These are phyloP conservation scores for Lathyrus tuberosus DNA, from an alignment of 306 rosid species.

Conservation along the genomic window DNA sequence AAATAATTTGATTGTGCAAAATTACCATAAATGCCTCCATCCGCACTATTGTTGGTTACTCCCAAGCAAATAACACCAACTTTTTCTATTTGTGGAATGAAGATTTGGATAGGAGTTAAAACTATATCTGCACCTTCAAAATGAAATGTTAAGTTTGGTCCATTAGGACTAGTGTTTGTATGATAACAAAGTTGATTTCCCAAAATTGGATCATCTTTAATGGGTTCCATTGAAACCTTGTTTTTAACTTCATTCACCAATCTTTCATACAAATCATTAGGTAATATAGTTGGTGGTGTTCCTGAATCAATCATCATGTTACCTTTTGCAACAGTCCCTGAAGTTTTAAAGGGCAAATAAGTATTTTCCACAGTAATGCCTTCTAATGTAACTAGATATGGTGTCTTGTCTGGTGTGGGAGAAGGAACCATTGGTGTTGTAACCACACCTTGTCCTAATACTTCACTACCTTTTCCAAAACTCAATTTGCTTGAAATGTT, in stretches of 20 bases:
- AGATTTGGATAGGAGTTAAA: conserved; percentile 27
- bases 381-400: conserved; percentile 41
- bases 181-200: conserved; percentile 51
- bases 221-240: conserved; percentile 31
- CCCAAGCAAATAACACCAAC: conserved; percentile 40
- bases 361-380: conserved; percentile 49
- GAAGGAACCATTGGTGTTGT: conserved; percentile 27
- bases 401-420: conserved; percentile 18
- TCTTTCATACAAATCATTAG: conserved; percentile 41
- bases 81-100: conserved; percentile 42
- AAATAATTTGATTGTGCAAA: conserved; percentile 52
- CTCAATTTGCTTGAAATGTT: conserved; percentile 27
- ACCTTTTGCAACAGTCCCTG: conserved; percentile 23
- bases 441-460: conserved; percentile 44
- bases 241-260: conserved; percentile 38
- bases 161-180: conserved; percentile 27
- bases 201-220: conserved; percentile 34
- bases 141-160: background rate
- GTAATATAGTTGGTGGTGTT: conserved; percentile 30
- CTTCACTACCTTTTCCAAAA: conserved; percentile 51
- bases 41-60: background rate
- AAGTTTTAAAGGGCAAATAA: conserved; percentile 34
- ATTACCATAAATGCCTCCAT: conserved; percentile 33
- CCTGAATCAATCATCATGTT: conserved; percentile 54
- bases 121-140: conserved; percentile 2